Base-by-base conservation (phyloP, 306 rosid species). In the Cucumis cinereus region DNA sequence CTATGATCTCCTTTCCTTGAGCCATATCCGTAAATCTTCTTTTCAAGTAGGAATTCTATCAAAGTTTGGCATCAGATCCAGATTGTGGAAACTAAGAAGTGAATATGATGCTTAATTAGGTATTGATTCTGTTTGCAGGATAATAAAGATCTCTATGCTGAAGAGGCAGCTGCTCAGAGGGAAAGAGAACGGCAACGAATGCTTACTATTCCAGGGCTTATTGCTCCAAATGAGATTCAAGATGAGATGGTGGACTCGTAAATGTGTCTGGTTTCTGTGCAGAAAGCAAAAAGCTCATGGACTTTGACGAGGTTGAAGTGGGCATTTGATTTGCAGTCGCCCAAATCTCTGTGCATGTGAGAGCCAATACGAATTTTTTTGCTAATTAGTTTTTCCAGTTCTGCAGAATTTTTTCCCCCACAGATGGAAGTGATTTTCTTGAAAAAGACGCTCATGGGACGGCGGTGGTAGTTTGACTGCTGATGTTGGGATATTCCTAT, bases 171-270 rank as follows among this genome's bases (percentile, higher is more conserved):
- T 50, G 96, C 87, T 76, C 98, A 92, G 88, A 88, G 90, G 72
- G 99, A 95, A 83, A 89, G 90, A 80, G 98, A 95, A 30, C 84
- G 99, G 58, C 97, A 95, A 82, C 87, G 99, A 59, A 92, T 92
- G 97, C 97, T 92, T 56, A 85, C 98, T 54, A 92, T 95, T 82
- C 99, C 99, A 0, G 99, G 99, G 77, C 98, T 95, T 19, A 92
- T 95, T 57, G 96, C 99, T 64, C 99, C 99, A 1, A 95, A 87
- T 60, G 99, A 95, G 84, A 86, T 95, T 83, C 99, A 92, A 82
- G 99, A 95, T 8, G 98, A 95, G 80, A 95, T 95, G 97, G 87
- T 88, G 83, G 99, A 95, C 83, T 90, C 98, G 17, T 94, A 82
- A 81, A 80, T 81, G 73, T 58, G 78, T 78, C 79, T 85, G 79